Evolutionary conservation across 1,284 basidiomycete genomes (phyloP), one percentile per base, ranked within the genome.

Genomic region (Exobasidium cylindrosporum): DNA sequence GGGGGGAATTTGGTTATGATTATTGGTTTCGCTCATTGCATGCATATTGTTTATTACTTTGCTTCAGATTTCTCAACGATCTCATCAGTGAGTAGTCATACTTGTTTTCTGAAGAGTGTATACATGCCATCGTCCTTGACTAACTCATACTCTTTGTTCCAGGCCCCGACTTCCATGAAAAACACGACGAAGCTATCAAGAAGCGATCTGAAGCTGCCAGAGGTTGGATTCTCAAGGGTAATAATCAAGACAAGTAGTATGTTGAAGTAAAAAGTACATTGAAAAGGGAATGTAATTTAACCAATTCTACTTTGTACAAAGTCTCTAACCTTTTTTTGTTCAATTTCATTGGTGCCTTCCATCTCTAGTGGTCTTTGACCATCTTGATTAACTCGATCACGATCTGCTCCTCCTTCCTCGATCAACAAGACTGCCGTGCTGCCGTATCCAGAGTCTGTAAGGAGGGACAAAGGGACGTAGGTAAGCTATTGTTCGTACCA

Each of bases 381-480:
- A 43, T 72, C 70, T 13, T 57, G 58, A 54, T 72, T 72, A 2
- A 57, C 47, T 28, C 70, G 57, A 10, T 60, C 58, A 3, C 68
- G 60, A 49, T 72, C 70, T 14, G 54, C 66, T 14, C 61, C 66
- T 14, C 59, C 64, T 40, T 68, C 69, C 29, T 67, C 66, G 13
- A 72, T 65, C 0, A 72, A 66, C 3, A 72, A 31, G 26, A 68
- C 66, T 5, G 70, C 69, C 4, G 70, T 72, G 28, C 62, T 59
- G 7, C 63, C 63, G 43, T 72, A 60, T 1, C 61, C 70, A 17
- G 68, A 70, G 14, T 72, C 35, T 40, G 67, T 54, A 43, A 29
- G 28, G 21, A 26, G 17, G 13, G 28, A 54, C 10, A 54, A n/a
- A 26, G 10, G 35, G 17, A 40, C 17, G 17, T 40, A 40, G 35